These are phyloP conservation scores for Melampsora americana DNA, from an alignment of 1,284 basidiomycete genomes.

Conservation along the genomic window DNA sequence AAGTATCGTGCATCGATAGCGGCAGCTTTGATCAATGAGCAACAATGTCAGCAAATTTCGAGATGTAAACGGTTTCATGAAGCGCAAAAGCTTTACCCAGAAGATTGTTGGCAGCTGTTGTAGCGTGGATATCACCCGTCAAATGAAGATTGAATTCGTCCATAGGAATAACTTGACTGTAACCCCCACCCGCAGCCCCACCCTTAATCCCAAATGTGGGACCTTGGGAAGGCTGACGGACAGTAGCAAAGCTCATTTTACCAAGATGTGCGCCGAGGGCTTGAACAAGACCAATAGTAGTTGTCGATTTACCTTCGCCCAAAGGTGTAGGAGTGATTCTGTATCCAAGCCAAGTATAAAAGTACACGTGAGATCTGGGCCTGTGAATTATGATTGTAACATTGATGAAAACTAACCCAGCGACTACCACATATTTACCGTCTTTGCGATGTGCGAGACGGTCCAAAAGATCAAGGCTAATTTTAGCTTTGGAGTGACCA, in stretches of 20 bases:
- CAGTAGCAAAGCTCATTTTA: slow-evolving; percentile 91
- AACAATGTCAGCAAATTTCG: slow-evolving; percentile 10
- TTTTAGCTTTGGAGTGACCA: slow-evolving; percentile 95
- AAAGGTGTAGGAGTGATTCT: slow-evolving; percentile 97
- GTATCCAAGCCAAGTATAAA: slow-evolving; percentile 4
- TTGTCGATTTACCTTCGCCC: slow-evolving; percentile 98
- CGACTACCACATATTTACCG: slow-evolving; percentile 95
- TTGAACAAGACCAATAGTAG: slow-evolving; percentile 94
- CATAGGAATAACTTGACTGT: slow-evolving; percentile 99
- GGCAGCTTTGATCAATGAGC: slow-evolving; percentile 63
- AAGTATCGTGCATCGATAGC: slow-evolving; percentile 96
- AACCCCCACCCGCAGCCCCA: slow-evolving; percentile 95
- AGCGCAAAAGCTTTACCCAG: slow-evolving; percentile 61
- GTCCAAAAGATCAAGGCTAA: slow-evolving; percentile 82
- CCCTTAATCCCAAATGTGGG: slow-evolving; percentile 99
- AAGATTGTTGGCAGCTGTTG: slow-evolving; percentile 95
- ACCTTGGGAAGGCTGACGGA: slow-evolving; percentile 97
- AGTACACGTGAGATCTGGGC: background rate
- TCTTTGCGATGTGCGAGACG: slow-evolving; percentile 80
- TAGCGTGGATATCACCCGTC: slow-evolving; percentile 97
- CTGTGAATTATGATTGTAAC: background rate
- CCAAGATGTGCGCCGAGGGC: slow-evolving; percentile 91
- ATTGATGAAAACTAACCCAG: slow-evolving; percentile 62
- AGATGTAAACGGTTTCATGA: background rate
- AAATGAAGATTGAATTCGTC: slow-evolving; percentile 97